Conservation (phyloP, 352 stramenopile genomes). For the Phytophthora syringae region DNA sequence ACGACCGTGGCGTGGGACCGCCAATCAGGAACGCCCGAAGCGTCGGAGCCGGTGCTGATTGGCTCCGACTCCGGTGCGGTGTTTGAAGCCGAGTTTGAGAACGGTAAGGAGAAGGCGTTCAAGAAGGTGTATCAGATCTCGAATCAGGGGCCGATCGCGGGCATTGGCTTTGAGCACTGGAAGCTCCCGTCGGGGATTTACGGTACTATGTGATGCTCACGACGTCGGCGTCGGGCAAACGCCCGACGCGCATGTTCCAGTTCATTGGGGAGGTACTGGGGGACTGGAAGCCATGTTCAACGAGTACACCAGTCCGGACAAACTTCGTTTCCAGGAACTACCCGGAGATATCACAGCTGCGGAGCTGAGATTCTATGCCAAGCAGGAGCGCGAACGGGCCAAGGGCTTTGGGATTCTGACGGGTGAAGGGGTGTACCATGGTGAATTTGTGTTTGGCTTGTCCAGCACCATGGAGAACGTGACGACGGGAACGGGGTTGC, state of each 20-base stretch:
- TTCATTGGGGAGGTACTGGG: constrained; percentile 76
- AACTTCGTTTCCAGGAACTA: constrained; percentile 90
- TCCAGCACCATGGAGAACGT: constrained; percentile 83
- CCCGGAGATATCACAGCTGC: constrained; percentile 85
- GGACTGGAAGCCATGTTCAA: constrained; percentile 89
- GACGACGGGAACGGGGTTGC: constrained; percentile 73
- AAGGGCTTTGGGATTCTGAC: constrained; percentile 93
- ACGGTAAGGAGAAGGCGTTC: constrained; percentile 86
- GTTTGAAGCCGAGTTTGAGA: constrained; percentile 85
- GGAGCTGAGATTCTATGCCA: constrained; percentile 80
- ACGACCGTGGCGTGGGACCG: constrained; percentile 86
- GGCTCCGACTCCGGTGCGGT: constrained; percentile 82
- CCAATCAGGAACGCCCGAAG: constrained; percentile 66
- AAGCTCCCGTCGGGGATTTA: constrained; percentile 56
- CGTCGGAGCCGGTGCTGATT: constrained; percentile 75
- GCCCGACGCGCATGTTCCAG: constrained; percentile 92
- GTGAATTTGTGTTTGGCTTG: constrained; percentile 79
- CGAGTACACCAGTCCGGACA: constrained; percentile 81
- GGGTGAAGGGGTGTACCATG: constrained; percentile 91
- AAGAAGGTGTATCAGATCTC: constrained; percentile 92
- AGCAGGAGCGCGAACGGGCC: constrained; percentile 79
- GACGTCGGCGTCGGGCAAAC: constrained; percentile 84
- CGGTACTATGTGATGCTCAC: constrained; percentile 85
- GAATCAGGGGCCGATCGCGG: constrained; percentile 85
- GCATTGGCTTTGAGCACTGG: constrained; percentile 86